Evolutionary conservation across 2,329 filamentous ascomycete genomes (phyloP), one percentile per base, ranked within the genome.

Genomic region (Pyrenophora tritici-repentis): DNA sequence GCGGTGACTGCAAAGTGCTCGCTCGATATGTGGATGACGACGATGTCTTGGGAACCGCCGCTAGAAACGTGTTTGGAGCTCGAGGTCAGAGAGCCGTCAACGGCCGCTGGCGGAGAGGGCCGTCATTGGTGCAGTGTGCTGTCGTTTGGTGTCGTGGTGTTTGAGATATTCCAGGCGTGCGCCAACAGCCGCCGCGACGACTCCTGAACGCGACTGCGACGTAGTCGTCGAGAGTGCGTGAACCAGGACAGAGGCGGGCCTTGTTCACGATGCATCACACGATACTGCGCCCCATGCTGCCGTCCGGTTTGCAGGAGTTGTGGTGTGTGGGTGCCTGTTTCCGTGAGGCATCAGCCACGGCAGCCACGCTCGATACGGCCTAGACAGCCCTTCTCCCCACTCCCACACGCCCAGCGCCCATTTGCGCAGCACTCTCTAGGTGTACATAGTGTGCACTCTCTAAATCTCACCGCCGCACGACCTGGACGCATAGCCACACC

Each of bases 11-110:
- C 40, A 42, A 41, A 24, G 37, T 12, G 16, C 32, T 42, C 44
- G 39, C 9, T 48, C 26, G 26, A 47, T 48, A 44, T 42, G 52
- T 43, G 36, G 59, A 71, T 72, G 70, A 72, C 70, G 68, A 68
- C 57, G 53, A 52, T 48, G 39, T 47, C 45, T 43, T 36, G 48
- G 37, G 39, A 40, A 49, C 51, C 52, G 47, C 53, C 49, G 49
- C 58, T 52, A 55, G 53, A 59, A 46, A 47, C 62, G 51, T 50
- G 56, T 62, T 58, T 53, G 42, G 43, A 29, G 13, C 51, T 35
- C 34, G 32, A 34, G 43, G 60, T 67, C 61, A 63, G 63, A 68
- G 61, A 59, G 62, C 46, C 42, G 47, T 47, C 43, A 51, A 53
- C 46, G 37, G 51, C 42, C 54, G 59, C 50, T 42, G 46, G 45